Base-by-base conservation (phyloP, 1,139 yeast species). In the Meyerozyma elateridarum region DNA sequence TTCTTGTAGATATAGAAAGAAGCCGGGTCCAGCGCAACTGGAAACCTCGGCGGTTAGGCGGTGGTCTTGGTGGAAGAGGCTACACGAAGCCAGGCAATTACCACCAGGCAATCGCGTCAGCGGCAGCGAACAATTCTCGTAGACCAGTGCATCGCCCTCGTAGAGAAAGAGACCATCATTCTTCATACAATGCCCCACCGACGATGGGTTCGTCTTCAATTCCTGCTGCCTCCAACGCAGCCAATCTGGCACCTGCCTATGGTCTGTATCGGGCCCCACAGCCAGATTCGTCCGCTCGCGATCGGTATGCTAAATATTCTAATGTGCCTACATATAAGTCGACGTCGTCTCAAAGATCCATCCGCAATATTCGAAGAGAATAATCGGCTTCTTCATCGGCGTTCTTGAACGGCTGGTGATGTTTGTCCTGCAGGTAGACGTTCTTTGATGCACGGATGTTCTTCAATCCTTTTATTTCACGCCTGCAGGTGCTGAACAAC, bases 1-100 rank as follows among this genome's bases (percentile, higher is more conserved):
- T 83, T 4, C 56, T 87, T 15, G 87, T 84, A 1, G 98, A 91
- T 52, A 77, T 80, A 18, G 97, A 88, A 50, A 63, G 96, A 35
- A 94, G 95, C 2, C 61, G 96, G 21, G 60, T 83, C 0, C 76
- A 78, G 9, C 72, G 83, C 37, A 72, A 70, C 41, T 91, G 96
- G 94, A 73, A 72, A 38, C 98, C 98, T 0, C 58, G 89, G 12
- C 35, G 51, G 36, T 57, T 83, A 1, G 89, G 87, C 1, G 91
- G 91, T 3, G 89, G 89, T 0, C 51, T 76, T 11, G 48, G 48
- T n/a, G 48, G 48, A 12, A 39, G 48, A 8, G 39, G 38, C 29
- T 41, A 42, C 29, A 35, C 44, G 3, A 34, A 32, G 31, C 36
- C 42, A 5, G 33, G 39, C 13, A 33, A 37, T 6, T 29, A 29